Conservation (phyloP, 257 asterid genomes). For the Scutellaria galericulata region DNA sequence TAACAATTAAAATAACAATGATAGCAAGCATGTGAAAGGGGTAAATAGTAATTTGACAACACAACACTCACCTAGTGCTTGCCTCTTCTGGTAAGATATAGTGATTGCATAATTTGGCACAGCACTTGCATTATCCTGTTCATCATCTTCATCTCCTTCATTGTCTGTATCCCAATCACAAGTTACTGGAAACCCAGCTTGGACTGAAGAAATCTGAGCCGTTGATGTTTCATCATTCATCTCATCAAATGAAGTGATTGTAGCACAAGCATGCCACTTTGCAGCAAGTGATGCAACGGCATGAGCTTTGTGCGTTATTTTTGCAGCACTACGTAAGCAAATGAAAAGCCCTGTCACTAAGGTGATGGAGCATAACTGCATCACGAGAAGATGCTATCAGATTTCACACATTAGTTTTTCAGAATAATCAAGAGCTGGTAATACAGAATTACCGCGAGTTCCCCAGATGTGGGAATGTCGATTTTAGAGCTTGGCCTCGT, state of each 20-base stretch:
- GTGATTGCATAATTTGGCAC: slow-evolving; percentile 59
- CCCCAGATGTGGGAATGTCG: slow-evolving; percentile 71
- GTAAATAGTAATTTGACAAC: neutral
- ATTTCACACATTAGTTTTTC: neutral
- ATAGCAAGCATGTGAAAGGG: too few relatives aligned
- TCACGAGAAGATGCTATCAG: neutral
- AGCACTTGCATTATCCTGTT: slow-evolving; percentile 64
- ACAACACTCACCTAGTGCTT: slow-evolving; percentile 70
- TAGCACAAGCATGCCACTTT: slow-evolving; percentile 92
- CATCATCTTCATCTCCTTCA: slow-evolving; percentile 94
- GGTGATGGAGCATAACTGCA: slow-evolving; percentile 84
- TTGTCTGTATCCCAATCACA: slow-evolving; percentile 56
- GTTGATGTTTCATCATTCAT: slow-evolving; percentile 47
- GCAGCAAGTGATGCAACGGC: slow-evolving; percentile 78
- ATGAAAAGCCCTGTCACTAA: slow-evolving; percentile 81
- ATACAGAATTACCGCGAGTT: slow-evolving; percentile 63
- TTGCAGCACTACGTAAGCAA: slow-evolving; percentile 89
- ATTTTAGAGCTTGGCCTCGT: slow-evolving; percentile 57
- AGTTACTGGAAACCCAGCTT: slow-evolving; percentile 29
- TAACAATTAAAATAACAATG: too few relatives aligned
- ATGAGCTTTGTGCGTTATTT: slow-evolving; percentile 89
- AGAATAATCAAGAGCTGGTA: neutral
- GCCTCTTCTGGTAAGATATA: slow-evolving; percentile 84
- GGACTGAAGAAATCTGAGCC: slow-evolving; percentile 42
- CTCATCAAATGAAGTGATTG: slow-evolving; percentile 64